Base-by-base conservation (phyloP, 805 yeast genomes). In the Wickerhamomyces strasburgensis region DNA sequence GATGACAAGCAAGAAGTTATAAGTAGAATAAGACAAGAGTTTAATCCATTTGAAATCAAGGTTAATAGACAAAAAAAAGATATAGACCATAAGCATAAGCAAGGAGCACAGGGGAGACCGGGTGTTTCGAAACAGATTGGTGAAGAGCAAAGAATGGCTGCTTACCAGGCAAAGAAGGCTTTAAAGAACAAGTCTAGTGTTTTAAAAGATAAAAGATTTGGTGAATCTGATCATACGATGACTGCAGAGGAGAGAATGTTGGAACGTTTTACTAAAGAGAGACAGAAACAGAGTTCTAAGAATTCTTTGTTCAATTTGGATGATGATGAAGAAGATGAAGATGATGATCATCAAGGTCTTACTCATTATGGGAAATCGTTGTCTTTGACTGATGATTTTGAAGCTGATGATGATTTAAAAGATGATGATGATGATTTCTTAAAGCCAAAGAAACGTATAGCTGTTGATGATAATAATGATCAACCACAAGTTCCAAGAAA, bases 191-290 rank as follows among this genome's bases (percentile, higher is more conserved):
- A 74, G 57, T 77, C 70, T 27, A 96, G 97, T 35, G 86, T 85
- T 2, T 54, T 93, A 11, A 59, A 78, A 3, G 98, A 93, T 66
- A 73, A 88, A 48, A 77, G 96, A 62, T 90, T 93, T 60, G 99
- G 98, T 57, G 98, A 93, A 56, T 73, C 75, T 46, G 81, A 86
- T 59, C 58, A 67, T 6, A 60, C 67, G 33, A 54, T 93, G 67
- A 74, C 82, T n/a, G 79, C 79, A 10, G 98, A 93, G 60, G 96
- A 93, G 49, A 86, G 84, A 60, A 88, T 88, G 96, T 73, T 93
- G 62, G 96, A 84, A 56, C 79, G 98, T 65, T 93, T 87, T 66
- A 85, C 96, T 4, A 77, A 81, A 39, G 98, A 90, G 65, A 73
- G 84, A 56, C 94, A 87, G 58, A 52, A 71, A 14, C 72, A 73